phyloP scores from a whole-genome alignment of 805 yeast genomes.

The Ogataea pini region DNA sequence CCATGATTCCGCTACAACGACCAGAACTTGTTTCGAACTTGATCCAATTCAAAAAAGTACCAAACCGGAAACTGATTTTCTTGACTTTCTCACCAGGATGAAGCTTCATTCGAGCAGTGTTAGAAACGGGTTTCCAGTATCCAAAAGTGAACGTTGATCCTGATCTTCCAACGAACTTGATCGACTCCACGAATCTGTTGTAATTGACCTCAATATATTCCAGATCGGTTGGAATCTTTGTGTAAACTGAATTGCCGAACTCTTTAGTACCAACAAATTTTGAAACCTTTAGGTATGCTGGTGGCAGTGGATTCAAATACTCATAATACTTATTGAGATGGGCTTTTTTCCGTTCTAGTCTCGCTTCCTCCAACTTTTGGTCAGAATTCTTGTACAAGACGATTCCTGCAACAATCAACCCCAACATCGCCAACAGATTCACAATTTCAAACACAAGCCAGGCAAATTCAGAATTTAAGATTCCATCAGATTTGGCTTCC shows the following conservation, averaged over 20 bases:
- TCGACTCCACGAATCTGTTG: slow-evolving; percentile 20
- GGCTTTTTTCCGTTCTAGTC: slow-evolving; percentile 9
- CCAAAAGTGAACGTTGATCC: slow-evolving; percentile 20
- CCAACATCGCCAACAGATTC: slow-evolving; percentile 14
- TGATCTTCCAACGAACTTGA: slow-evolving; percentile 14
- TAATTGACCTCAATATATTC: slow-evolving; percentile 16
- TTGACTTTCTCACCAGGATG: slow-evolving; percentile 14
- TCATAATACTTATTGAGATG: slow-evolving; percentile 8
- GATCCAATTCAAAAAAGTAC: slow-evolving; percentile 15
- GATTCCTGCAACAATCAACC: slow-evolving; percentile 18
- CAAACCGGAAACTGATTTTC: slow-evolving; percentile 14
- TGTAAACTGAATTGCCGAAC: slow-evolving; percentile 12
- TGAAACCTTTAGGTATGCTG: slow-evolving; percentile 17
- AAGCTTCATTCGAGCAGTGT: slow-evolving; percentile 11
- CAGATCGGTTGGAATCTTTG: slow-evolving; percentile 16
- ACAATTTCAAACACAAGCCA: background rate
- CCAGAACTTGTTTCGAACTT: slow-evolving; percentile 14
- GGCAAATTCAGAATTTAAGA: too few relatives aligned
- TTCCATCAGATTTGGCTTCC: too few relatives aligned
- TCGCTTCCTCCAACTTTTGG: slow-evolving; percentile 9
- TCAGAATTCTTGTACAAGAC: slow-evolving; percentile 13
- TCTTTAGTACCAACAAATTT: slow-evolving; percentile 15
- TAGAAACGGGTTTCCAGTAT: slow-evolving; percentile 16
- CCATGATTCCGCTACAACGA: slow-evolving; percentile 10
- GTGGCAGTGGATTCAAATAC: slow-evolving; percentile 16